These are phyloP conservation scores for Phytophthora gonapodyides DNA, from an alignment of 352 stramenopile genomes.

Conservation along the genomic window DNA sequence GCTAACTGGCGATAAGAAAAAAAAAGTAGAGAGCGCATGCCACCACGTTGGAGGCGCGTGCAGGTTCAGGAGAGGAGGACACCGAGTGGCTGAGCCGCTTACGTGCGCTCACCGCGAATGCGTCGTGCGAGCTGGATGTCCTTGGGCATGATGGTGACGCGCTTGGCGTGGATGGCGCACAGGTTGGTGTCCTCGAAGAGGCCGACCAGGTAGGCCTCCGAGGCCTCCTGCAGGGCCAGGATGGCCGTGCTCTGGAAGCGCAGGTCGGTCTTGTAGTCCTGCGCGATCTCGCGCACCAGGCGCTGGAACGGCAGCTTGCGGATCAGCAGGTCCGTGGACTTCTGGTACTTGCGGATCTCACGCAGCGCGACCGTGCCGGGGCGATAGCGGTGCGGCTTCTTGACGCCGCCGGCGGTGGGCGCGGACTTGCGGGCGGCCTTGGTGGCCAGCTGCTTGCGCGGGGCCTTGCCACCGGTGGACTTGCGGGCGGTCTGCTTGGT, in stretches of 20 bases:
- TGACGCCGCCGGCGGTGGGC: slow-evolving; percentile 92
- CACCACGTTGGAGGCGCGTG: background rate
- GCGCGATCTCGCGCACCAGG: slow-evolving; percentile 95
- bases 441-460: slow-evolving; percentile 93
- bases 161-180: slow-evolving; percentile 96
- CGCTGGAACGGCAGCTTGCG: slow-evolving; percentile 96
- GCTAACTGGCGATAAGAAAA: slow-evolving; percentile 41
- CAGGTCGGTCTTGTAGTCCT: slow-evolving; percentile 97
- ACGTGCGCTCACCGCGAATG: slow-evolving; percentile 91
- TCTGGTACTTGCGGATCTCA: slow-evolving; percentile 98
- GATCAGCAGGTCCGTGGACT: slow-evolving; percentile 95
- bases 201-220: slow-evolving; percentile 94
- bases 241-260: slow-evolving; percentile 96
- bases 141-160: slow-evolving; percentile 97
- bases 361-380: slow-evolving; percentile 89
- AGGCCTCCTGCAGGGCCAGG: slow-evolving; percentile 91
- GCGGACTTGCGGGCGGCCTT: slow-evolving; percentile 94
- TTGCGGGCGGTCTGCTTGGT: slow-evolving; percentile 98
- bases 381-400: slow-evolving; percentile 86
- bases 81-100: slow-evolving; percentile 29
- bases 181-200: slow-evolving; percentile 97
- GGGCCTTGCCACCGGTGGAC: slow-evolving; percentile 94
- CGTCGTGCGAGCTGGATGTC: slow-evolving; percentile 95
- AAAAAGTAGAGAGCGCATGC: slow-evolving; percentile 9
- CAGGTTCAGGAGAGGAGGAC: background rate